Evolutionary conservation across 2,329 filamentous ascomycete genomes (phyloP), one percentile per base, ranked within the genome.

Genomic region (Fusarium sp.): DNA sequence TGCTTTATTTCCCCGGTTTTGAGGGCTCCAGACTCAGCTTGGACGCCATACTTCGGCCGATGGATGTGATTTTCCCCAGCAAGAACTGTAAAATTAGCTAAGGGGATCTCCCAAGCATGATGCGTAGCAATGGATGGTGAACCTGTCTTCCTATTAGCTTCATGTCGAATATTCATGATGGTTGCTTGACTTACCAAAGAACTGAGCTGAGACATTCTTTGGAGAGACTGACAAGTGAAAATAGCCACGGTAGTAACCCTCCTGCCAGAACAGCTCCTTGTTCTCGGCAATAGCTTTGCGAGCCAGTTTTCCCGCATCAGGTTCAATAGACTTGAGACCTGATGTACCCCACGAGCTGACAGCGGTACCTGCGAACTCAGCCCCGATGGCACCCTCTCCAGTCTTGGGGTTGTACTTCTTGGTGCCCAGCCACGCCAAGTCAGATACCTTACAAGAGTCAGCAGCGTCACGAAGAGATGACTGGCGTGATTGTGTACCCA

Each of bases 111-210:
- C 60, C 60, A 63, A 6, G 33, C 24, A 9, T 63, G 59, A 6
- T 35, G 41, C 1, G 60, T 63, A 0, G 60, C 60, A n/a, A 63
- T 63, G 1, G 60, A 47, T 8, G 60, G 52, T 1, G 60, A 63
- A 0, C 60, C 60, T 63, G 1, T 7, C 1, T 20, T 4, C 6
- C 5, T 6, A 5, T 58, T 26, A 22, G 31, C 12, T 11, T 28
- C 4, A 17, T 38, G 13, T 10, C 1, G 0, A 24, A 5, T 0
- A 18, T 2, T n/a, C 6, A n/a, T 10, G 3, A 20, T 3, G 6
- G 4, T 8, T 14, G 7, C 4, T 39, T n/a, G 14, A 8, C 51
- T 39, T 45, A 47, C 60, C 60, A 20, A 59, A 63, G 26, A 63
- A 63, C 15, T 59, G 52, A 11, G 60, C 60, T 15, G 52, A 47